A percentile compares a stretch with the other conserved stretches of the same genome.
These are phyloP conservation scores for Paracamarosporium sp. DNA, from an alignment of 2,329 filamentous ascomycete species.

Conservation along the genomic window DNA sequence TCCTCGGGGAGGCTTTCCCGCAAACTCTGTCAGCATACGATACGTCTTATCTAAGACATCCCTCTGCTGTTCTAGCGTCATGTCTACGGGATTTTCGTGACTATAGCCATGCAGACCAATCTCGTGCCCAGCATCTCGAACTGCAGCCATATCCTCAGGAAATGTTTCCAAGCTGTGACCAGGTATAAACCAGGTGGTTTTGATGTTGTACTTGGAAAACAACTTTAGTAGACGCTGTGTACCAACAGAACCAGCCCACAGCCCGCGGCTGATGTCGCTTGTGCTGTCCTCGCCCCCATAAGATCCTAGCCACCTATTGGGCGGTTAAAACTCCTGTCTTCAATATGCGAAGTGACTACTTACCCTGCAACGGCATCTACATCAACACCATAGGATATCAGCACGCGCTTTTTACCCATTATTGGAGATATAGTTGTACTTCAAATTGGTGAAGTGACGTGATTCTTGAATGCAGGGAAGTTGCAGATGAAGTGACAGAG, in stretches of 20 bases:
- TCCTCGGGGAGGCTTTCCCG: constrained; percentile 72
- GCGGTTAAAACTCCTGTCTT: constrained; percentile 61
- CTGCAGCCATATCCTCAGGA: constrained; percentile 65
- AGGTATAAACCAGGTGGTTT: constrained; percentile 68
- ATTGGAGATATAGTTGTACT: too few species aligned
- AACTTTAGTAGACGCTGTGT: constrained; percentile 71
- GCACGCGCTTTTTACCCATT: constrained; percentile 60
- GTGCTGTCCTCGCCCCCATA: constrained; percentile 76
- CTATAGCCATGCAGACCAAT: constrained; percentile 74
- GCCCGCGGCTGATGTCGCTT: constrained; percentile 73
- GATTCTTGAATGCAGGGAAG: background rate
- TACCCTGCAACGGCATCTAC: constrained; percentile 71
- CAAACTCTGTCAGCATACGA: constrained; percentile 72
- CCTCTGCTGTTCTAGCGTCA: constrained; percentile 77
- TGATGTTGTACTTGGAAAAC: constrained; percentile 74
- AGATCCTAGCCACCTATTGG: constrained; percentile 69
- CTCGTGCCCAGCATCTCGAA: constrained; percentile 70
- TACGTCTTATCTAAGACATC: constrained; percentile 79
- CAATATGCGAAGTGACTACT: constrained; percentile 61
- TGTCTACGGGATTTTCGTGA: constrained; percentile 75
- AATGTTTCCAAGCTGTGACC: constrained; percentile 68
- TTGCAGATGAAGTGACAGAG: background rate
- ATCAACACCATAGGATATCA: constrained; percentile 71
- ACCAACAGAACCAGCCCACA: constrained; percentile 73
- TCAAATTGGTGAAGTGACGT: too few species aligned